Percentiles rank a stretch among this genome's conserved stretches.
These are phyloP conservation scores for Trichoderma polysporum DNA, from an alignment of 2,329 filamentous ascomycete genomes.

Conservation along the genomic window DNA sequence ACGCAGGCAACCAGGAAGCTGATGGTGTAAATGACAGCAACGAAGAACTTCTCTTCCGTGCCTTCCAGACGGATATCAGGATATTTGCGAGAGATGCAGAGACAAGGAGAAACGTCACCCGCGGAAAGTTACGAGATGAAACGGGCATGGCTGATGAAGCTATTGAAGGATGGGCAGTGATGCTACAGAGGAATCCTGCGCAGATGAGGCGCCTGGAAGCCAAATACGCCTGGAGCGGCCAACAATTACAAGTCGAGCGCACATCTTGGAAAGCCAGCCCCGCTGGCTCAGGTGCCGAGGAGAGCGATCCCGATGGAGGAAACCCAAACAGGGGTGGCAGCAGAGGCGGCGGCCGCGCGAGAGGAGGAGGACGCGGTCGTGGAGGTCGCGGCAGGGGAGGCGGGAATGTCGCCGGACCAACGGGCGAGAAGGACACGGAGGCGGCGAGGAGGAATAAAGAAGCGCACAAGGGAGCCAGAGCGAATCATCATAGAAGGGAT, in stretches of 20 bases:
- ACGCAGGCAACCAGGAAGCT: conserved; percentile 60
- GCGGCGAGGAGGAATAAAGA: conserved; percentile 74
- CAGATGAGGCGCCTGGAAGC: conserved; percentile 68
- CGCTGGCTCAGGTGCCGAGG: conserved; percentile 56
- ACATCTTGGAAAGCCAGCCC: conserved; percentile 64
- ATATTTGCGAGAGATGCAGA: conserved; percentile 70
- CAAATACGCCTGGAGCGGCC: conserved; percentile 65
- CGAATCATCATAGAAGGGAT: conserved; percentile 84
- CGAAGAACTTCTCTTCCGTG: conserved; percentile 72
- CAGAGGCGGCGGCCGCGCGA: conserved; percentile 47
- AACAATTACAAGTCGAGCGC: conserved; percentile 62
- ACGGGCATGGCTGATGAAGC: conserved; percentile 91
- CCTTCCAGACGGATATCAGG: conserved; percentile 63
- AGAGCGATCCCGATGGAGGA: conserved; percentile 49
- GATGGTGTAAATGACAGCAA: conserved; percentile 51
- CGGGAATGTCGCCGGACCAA: conserved; percentile 62
- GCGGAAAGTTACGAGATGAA: conserved; percentile 66
- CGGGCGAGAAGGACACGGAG: conserved; percentile 70
- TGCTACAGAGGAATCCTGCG: conserved; percentile 72
- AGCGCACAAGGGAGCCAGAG: conserved; percentile 74
- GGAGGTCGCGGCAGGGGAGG: conserved; percentile 51
- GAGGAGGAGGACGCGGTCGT: conserved; percentile 36
- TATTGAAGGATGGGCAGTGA: conserved; percentile 90
- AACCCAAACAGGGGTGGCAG: conserved; percentile 46
- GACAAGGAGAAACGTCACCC: conserved; percentile 63